A percentile compares a stretch with the other conserved stretches of the same genome.
These are phyloP conservation scores for Claviceps digitariae DNA, from an alignment of 2,329 filamentous ascomycete species.

Conservation along the genomic window DNA sequence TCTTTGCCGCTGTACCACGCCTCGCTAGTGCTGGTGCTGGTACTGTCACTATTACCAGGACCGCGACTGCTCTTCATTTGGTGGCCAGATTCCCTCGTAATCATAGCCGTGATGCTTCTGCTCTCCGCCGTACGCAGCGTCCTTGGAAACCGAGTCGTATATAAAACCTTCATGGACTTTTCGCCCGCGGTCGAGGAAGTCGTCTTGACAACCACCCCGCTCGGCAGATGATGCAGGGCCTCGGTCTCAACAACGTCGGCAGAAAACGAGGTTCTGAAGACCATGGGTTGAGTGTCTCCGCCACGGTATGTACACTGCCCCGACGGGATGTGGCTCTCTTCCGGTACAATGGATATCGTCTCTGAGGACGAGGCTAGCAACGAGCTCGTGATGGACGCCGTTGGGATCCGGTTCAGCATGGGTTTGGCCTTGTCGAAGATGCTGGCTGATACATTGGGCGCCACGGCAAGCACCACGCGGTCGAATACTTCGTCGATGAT, in stretches of 20 bases:
- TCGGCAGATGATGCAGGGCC: slow-evolving; percentile 36
- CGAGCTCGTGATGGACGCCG: slow-evolving; percentile 32
- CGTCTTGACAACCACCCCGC: slow-evolving; percentile 39
- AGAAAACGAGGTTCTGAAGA: slow-evolving; percentile 22
- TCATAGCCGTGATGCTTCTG: slow-evolving; percentile 29
- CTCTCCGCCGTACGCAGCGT: slow-evolving; percentile 37
- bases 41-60: not conserved
- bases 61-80: not conserved
- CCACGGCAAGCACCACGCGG: slow-evolving; percentile 38
- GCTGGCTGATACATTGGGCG: slow-evolving; percentile 35
- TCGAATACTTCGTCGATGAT: slow-evolving; percentile 29
- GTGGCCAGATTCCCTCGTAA: slow-evolving; percentile 11
- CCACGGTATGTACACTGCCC: slow-evolving; percentile 16
- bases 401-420: slow-evolving; percentile 31
- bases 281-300: slow-evolving; percentile 19
- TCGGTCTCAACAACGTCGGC: slow-evolving; percentile 27
- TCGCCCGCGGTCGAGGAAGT: slow-evolving; percentile 27
- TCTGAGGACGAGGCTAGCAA: slow-evolving; percentile 18
- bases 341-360: slow-evolving; percentile 4
- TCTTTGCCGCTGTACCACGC: slow-evolving; percentile 40
- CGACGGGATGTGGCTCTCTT: slow-evolving; percentile 1
- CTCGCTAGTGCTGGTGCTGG: not conserved
- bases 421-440: slow-evolving; percentile 31
- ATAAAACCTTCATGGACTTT: slow-evolving; percentile 26
- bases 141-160: slow-evolving; percentile 34